These are phyloP conservation scores for Uronychia setigera DNA, from an alignment of 73 alveolate species.

Conservation along the genomic window DNA sequence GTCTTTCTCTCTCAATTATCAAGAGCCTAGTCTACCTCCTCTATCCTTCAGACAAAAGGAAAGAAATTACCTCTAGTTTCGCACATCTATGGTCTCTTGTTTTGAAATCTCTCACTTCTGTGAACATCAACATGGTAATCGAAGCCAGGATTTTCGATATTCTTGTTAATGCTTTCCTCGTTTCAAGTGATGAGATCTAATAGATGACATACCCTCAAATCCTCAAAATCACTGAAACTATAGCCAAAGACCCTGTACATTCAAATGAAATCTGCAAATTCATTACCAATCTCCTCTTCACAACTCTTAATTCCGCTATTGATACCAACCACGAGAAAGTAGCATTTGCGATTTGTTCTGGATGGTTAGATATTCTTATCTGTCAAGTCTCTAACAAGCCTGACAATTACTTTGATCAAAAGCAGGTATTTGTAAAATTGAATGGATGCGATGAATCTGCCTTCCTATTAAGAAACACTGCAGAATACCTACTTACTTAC, in stretches of 20 bases:
- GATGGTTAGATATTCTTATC: slow-evolving; percentile 46
- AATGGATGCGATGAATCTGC: slow-evolving; percentile 11
- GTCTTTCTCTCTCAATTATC: slow-evolving; percentile 9
- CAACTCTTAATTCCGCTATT: slow-evolving; percentile 16
- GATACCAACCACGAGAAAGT: slow-evolving; percentile 45
- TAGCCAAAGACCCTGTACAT: slow-evolving; percentile 7
- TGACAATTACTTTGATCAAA: neutral
- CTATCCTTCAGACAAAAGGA: slow-evolving; percentile 15
- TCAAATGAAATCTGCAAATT: slow-evolving; percentile 22
- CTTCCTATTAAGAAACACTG: slow-evolving; percentile 5
- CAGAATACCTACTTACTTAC: slow-evolving; percentile 12
- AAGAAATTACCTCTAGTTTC: neutral
- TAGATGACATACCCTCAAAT: slow-evolving; percentile 43
- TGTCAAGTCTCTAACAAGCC: neutral
- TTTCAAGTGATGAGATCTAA: slow-evolving; percentile 40
- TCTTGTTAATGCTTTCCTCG: slow-evolving; percentile 35
- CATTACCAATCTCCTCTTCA: slow-evolving; percentile 34
- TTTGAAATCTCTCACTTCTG: slow-evolving; percentile 37
- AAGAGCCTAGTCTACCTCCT: slow-evolving; percentile 37
- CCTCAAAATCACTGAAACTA: slow-evolving; percentile 30
- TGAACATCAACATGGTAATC: slow-evolving; percentile 15
- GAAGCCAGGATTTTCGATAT: slow-evolving; percentile 50
- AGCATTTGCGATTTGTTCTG: slow-evolving; percentile 35
- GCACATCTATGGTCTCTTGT: slow-evolving; percentile 39
- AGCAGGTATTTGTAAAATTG: slow-evolving; percentile 26